A percentile compares a stretch with the other conserved stretches of the same genome.
phyloP scores from a whole-genome alignment of 1,284 basidiomycete genomes.

The Cerioporus squamosus region DNA sequence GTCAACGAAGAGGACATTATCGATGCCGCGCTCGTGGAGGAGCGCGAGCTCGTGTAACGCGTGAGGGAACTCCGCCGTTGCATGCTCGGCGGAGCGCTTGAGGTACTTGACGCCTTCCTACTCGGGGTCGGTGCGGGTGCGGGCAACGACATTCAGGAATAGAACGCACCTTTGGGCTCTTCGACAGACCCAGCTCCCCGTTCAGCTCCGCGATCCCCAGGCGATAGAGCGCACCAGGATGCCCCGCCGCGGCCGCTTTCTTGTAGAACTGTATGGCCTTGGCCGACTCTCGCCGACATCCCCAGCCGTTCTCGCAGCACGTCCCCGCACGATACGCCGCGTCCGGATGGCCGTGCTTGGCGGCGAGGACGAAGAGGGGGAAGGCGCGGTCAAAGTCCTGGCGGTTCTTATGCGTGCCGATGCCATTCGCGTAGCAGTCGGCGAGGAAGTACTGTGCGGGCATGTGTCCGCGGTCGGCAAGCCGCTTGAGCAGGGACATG shows the following conservation, averaged over 20 bases:
- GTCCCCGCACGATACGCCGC: conserved; percentile 96
- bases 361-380: conserved; percentile 94
- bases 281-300: conserved; percentile 88
- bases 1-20: conserved; percentile 97
- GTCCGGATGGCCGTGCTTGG: conserved; percentile 98
- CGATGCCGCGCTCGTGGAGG: conserved; percentile 93
- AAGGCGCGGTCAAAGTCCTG: conserved; percentile 98
- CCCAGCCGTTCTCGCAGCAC: conserved; percentile 99
- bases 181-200: conserved; percentile 88
- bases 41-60: conserved; percentile 95
- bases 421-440: conserved; percentile 97
- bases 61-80: conserved; percentile 94
- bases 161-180: conserved; percentile 60
- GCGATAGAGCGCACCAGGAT: conserved; percentile 96
- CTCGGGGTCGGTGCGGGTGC: too few species aligned
- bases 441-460: conserved; percentile 97
- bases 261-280: conserved; percentile 95
- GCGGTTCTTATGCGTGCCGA: conserved; percentile 85
- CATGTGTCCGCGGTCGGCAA: conserved; percentile 93
- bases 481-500: conserved; percentile 82
- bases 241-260: conserved; percentile 89
- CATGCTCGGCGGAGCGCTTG: conserved; percentile 94
- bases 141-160: too few species aligned
- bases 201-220: conserved; percentile 97
- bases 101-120: conserved; percentile 98